Base-by-base conservation (phyloP, 2,329 filamentous ascomycete species). In the Alternaria sp. region DNA sequence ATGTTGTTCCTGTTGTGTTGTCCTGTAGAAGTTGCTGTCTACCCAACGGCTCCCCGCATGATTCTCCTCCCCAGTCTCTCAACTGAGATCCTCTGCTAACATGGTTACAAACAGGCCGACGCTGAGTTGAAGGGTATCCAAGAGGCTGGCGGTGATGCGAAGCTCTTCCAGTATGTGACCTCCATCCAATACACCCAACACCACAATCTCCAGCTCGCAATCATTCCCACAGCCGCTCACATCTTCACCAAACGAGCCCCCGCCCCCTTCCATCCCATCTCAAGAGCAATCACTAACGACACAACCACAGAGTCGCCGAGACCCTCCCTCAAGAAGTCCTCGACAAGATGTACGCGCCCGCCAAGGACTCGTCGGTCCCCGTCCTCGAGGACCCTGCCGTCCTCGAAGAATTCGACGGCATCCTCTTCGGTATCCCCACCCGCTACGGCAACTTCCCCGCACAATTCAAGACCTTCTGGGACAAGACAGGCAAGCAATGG, bases 371-470 rank as follows among this genome's bases (percentile, higher is more conserved):
- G 66, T 84, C 87, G 75, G 83, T 95, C 78, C 86, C 74, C 18
- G 69, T 89, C 59, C 79, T 92, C 69, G 84, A 89, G 61, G 82
- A 85, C 71, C 84, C 86, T 51, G 78, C 85, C 12, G 83, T 79
- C 32, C 89, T 97, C 43, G 87, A 89, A 75, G 66, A 83, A 54
- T 98, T 96, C 83, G 94, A 98, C 75, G 95, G 84, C 69, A 89
- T 97, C 84, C 89, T 99, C 66, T 87, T 98, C 73, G 95, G 95
- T 69, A 95, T 98, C 79, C 95, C 95, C 61, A 99, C 95, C 52
- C 88, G 95, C 69, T 99, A 92, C 83, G 95, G 95, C 73, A 98
- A 96, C 88, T 97, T 97, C 86, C 94, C 94, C 49, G 92, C 90
- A 18, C 95, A 99, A 83, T 97, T 91, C 91, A 97, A 95, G 86